Evolutionary conservation across 768 basidiomycete genomes (phyloP), one percentile per base, ranked within the genome.

Genomic region (Suillus cothurnatus): DNA sequence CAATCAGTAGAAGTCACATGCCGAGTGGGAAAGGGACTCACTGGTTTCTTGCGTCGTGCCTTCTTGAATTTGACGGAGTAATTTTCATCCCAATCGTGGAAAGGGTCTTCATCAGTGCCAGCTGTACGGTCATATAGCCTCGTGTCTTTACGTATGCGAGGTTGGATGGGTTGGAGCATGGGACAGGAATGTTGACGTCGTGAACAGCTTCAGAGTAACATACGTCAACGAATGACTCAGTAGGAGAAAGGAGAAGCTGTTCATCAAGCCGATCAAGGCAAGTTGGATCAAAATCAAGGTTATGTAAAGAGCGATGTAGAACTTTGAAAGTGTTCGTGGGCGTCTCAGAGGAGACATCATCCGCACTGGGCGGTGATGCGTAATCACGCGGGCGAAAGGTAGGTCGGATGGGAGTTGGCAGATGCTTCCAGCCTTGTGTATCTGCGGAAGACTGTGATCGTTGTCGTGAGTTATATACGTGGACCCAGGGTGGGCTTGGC

Each of bases 201-300:
- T 77, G 72, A n/a, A 81, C 77, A 8, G 82, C 81, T 53, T 74
- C 75, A 15, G 76, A 68, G 63, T 81, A 83, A 66, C 82, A 83
- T 2, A 80, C 62, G 58, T 82, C 82, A 5, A 80, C 79, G 67
- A 81, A 83, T 31, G 81, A 74, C 31, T 80, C 79, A 3, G 75
- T 70, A 12, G 82, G 82, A 0, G 77, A 74, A 36, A 77, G 69
- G 14, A 83, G 76, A 0, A 82, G 78, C 65, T 81, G 77, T 26
- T 81, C 74, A 69, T 83, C 82, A 43, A 83, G 78, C 45, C 74
- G 74, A 64, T 80, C 73, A 26, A 83, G 76, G 67, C 81, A 81
- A 8, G 77, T 69, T 11, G 76, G 72, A 70, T 82, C 81, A 65
- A 83, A 76, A 61, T 79, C 76, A 67, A 80, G 73, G 65, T 77